Evolutionary conservation across 2,329 filamentous ascomycete species (phyloP).

Genomic region (Epichloe scottii): DNA sequence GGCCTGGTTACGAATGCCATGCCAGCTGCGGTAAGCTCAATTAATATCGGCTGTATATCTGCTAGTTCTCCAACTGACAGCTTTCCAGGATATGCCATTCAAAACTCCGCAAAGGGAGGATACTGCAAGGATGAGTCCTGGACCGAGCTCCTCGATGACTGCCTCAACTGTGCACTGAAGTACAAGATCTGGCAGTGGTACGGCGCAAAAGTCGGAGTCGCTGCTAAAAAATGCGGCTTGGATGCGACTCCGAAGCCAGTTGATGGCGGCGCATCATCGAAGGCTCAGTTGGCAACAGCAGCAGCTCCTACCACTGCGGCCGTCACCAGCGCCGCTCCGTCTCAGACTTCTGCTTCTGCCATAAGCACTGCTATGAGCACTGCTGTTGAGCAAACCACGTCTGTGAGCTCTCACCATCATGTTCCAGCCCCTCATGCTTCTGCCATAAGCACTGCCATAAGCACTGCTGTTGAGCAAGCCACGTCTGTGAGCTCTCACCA

Average conservation of each 20-base stretch:
- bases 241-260: conserved; percentile 12
- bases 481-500: neutral
- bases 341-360: neutral
- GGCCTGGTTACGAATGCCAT: conserved; percentile 33
- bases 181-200: conserved; percentile 33
- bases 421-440: neutral
- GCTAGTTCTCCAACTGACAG: no score
- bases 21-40: conserved; percentile 33
- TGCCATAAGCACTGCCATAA: no score
- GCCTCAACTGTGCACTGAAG: conserved; percentile 30
- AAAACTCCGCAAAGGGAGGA: conserved; percentile 12
- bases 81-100: conserved; percentile 17
- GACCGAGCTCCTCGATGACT: conserved; percentile 27
- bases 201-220: conserved; percentile 22
- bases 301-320: conserved; percentile 6
- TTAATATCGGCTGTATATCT: neutral
- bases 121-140: conserved; percentile 26
- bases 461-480: no score
- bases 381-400: neutral
- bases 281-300: conserved; percentile 3
- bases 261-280: conserved; percentile 4
- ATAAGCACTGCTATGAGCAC: neutral
- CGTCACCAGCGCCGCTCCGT: neutral
- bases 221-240: conserved; percentile 24
- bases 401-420: neutral